These are phyloP conservation scores for Gryganskiella cystojenkinii DNA, from an alignment of 192 early-diverging fungal genomes.

Conservation along the genomic window DNA sequence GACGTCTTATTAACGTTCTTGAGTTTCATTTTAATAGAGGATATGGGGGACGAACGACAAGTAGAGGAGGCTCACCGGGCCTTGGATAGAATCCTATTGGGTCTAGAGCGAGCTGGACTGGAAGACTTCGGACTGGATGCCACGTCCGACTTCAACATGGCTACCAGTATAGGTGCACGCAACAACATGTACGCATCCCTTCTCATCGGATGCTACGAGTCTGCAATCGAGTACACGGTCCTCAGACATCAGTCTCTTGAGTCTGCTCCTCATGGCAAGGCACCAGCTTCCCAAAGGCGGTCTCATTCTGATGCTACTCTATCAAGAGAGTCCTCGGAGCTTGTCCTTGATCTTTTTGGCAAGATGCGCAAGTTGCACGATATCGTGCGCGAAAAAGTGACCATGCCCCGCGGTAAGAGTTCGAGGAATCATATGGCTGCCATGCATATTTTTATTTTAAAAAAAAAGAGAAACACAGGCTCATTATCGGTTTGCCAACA, in stretches of 20 bases:
- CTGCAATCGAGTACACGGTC: conserved; percentile 52
- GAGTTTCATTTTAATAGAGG: background rate
- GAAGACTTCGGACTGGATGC: conserved; percentile 76
- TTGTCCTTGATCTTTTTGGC: conserved; percentile 57
- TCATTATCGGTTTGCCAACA: background rate
- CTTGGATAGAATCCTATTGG: conserved; percentile 44
- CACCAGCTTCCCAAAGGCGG: background rate
- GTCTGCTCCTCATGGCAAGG: conserved; percentile 18
- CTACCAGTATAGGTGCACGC: conserved; percentile 59
- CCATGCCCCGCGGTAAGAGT: conserved; percentile 54
- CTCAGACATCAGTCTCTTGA: conserved; percentile 12
- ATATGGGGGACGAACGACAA: conserved; percentile 18
- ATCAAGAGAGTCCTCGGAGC: conserved; percentile 36
- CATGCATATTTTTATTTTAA: background rate
- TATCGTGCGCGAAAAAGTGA: conserved; percentile 57
- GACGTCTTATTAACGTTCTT: background rate
- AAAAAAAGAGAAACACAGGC: no score
- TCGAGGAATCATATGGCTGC: background rate
- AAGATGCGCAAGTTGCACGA: conserved; percentile 55
- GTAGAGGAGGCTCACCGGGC: conserved; percentile 27
- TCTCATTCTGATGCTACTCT: conserved; percentile 3
- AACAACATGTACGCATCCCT: conserved; percentile 64
- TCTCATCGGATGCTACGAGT: conserved; percentile 69
- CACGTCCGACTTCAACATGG: conserved; percentile 69
- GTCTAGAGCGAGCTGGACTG: conserved; percentile 64